These are phyloP conservation scores for Craterostigma plantagineum DNA, from an alignment of 257 asterid species.

Conservation along the genomic window DNA sequence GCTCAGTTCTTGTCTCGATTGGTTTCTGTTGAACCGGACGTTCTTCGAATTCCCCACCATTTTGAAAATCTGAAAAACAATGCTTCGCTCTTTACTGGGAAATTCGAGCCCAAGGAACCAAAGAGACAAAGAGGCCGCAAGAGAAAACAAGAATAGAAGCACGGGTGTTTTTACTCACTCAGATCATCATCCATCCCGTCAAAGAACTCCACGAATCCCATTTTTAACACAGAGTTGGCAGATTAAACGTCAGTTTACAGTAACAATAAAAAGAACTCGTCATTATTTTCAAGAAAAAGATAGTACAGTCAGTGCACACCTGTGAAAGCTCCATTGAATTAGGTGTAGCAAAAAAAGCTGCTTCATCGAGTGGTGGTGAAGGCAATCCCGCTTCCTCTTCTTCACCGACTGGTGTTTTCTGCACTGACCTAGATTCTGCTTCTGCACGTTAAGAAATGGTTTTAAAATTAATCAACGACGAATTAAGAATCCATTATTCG, in stretches of 20 bases:
- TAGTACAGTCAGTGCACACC: slow-evolving; percentile 18
- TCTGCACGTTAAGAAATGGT: slow-evolving; percentile 17
- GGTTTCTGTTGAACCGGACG: slow-evolving; percentile 26
- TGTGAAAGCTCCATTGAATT: slow-evolving; percentile 58
- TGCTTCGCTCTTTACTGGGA: slow-evolving; percentile 48
- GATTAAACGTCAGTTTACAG: neutral
- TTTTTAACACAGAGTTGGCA: too few species aligned
- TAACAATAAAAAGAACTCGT: neutral
- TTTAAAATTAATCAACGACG: slow-evolving; percentile 4
- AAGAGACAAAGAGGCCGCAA: too few species aligned
- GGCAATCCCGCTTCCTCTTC: slow-evolving; percentile 54
- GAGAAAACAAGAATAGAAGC: slow-evolving; percentile 16
- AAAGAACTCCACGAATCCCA: slow-evolving; percentile 42
- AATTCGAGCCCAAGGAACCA: slow-evolving; percentile 30
- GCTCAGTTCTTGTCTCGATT: too few species aligned
- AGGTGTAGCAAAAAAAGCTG: slow-evolving; percentile 52
- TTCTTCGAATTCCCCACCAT: slow-evolving; percentile 52
- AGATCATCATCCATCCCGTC: slow-evolving; percentile 78
- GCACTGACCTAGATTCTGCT: slow-evolving; percentile 48
- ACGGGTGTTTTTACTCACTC: slow-evolving; percentile 76
- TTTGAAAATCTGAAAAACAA: slow-evolving; percentile 62
- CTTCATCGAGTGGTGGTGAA: slow-evolving; percentile 93
- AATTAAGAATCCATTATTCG: too few species aligned
- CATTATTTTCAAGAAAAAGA: neutral
- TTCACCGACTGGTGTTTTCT: slow-evolving; percentile 27